phyloP scores from a whole-genome alignment of 306 rosid genomes.

The Erythrophleum fordii region DNA sequence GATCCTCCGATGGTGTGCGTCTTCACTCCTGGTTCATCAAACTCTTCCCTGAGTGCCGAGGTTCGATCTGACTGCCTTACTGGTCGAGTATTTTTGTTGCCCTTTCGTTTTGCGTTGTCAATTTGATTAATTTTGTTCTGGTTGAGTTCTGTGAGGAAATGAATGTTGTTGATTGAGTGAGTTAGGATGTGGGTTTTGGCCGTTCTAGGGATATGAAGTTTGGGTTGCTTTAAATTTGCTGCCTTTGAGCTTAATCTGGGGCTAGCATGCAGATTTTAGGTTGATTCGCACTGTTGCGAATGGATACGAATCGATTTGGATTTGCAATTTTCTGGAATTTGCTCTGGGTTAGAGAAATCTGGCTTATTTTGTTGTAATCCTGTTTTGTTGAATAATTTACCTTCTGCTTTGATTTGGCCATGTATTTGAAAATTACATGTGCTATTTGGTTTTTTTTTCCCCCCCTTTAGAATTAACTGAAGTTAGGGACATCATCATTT shows the following conservation, averaged over 20 bases:
- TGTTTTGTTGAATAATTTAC: not conserved
- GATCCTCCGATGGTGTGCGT: conserved; percentile 87
- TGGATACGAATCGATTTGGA: not conserved
- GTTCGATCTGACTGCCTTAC: conserved; percentile 46
- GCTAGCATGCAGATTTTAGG: not conserved
- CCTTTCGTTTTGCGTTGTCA: not conserved
- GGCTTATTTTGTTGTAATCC: not conserved
- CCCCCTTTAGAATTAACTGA: not conserved
- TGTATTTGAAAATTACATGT: not conserved
- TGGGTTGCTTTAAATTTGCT: conserved; percentile 2
- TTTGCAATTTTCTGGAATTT: not conserved
- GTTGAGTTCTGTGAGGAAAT: not conserved
- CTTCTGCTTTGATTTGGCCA: not conserved
- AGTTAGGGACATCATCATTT: not conserved
- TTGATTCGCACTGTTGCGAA: not conserved
- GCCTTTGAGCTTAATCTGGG: conserved; percentile 10
- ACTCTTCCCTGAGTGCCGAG: conserved; percentile 86
- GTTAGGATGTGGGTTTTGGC: conserved; percentile 21
- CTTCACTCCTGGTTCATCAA: conserved; percentile 99
- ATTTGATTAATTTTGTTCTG: not conserved
- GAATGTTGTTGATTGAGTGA: not conserved
- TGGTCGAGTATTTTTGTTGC: not conserved
- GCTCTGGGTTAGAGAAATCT: not conserved
- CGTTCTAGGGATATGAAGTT: not conserved
- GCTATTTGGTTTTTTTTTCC: not conserved